Evolutionary conservation across 139 green algal genomes (phyloP).

Genomic region (Chlorella sp.): DNA sequence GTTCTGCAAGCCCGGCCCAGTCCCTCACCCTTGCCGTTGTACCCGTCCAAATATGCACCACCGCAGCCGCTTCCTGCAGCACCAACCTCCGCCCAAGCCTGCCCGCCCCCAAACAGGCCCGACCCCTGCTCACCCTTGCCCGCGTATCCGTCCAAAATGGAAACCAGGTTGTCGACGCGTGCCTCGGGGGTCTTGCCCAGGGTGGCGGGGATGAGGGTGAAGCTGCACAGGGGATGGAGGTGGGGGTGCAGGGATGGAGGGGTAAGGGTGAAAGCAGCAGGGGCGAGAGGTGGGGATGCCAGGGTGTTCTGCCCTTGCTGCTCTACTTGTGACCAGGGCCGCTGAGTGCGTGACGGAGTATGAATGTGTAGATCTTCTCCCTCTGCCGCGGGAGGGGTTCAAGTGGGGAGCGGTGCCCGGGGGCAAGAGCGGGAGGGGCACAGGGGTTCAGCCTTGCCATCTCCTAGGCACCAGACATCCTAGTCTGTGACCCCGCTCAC

Average conservation of each 20-base stretch:
- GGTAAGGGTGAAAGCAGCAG: neutral
- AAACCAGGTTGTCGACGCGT: conserved; percentile 62
- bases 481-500: neutral
- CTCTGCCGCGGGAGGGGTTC: too few species aligned
- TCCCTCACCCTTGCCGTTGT: neutral
- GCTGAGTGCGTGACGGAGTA: too few species aligned
- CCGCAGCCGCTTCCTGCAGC: neutral
- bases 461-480: too few species aligned
- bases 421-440: too few species aligned
- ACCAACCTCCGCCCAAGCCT: neutral
- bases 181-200: conserved; percentile 46
- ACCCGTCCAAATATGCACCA: neutral
- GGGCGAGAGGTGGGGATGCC: too few species aligned
- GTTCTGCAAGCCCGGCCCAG: neutral
- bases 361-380: too few species aligned
- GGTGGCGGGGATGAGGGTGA: conserved; percentile 65
- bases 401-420: too few species aligned
- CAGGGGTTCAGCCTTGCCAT: too few species aligned
- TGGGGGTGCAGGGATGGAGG: neutral
- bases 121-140: conserved; percentile 56
- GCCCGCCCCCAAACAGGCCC: conserved; percentile 7
- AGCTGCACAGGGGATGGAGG: conserved; percentile 30
- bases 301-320: too few species aligned
- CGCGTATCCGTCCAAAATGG: conserved; percentile 69
- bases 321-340: too few species aligned